Base-by-base conservation (phyloP, 2,329 filamentous ascomycete species). In the Venturiaceae sp. region DNA sequence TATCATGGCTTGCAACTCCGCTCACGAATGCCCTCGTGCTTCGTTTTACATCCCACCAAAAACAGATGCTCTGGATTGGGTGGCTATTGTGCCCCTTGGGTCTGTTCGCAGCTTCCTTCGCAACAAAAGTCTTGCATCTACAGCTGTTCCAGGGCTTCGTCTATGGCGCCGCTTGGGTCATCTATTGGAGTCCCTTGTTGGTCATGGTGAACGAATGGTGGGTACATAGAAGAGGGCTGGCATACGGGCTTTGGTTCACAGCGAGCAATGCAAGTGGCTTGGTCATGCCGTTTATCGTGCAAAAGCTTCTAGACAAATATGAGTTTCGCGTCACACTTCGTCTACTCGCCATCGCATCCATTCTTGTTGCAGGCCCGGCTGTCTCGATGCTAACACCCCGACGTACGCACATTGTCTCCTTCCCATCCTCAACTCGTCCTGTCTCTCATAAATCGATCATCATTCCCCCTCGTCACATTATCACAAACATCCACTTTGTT, bases 191-290 rank as follows among this genome's bases (percentile, higher is more conserved):
- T 33, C 64, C 74, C 6, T 69, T 74, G 44, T 55, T 74, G 32
- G 67, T 62, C 54, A 74, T 75, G 71, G 63, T 75, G 16, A 70
- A 74, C 58, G 72, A 75, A 58, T 74, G 63, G 61, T 75, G 67
- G 68, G 65, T 74, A n/a, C 58, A 60, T 2, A 65, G 72, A 13
- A 67, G 70, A 56, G 76, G 75, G n/a, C 66, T 72, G 63, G 71
- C 71, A 2, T 72, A 68, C 58, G 69, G 70, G 4, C 47, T 72
- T 11, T 62, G 73, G 5, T 70, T 63, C 55, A 64, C 62, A 1
- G 67, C 67, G 3, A 66, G 65, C 1, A 70, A 70, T 0, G 63
- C 66, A 16, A 65, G 69, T 19, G 63, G 60, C 7, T 61, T 66
- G 21, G 58, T 32, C 9, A 32, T 59, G 34, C 58, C 58, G n/a